A percentile compares a stretch with the other conserved stretches of the same genome.
Conservation (phyloP, 73 alveolate genomes). For the Paramecium octaurelia region DNA sequence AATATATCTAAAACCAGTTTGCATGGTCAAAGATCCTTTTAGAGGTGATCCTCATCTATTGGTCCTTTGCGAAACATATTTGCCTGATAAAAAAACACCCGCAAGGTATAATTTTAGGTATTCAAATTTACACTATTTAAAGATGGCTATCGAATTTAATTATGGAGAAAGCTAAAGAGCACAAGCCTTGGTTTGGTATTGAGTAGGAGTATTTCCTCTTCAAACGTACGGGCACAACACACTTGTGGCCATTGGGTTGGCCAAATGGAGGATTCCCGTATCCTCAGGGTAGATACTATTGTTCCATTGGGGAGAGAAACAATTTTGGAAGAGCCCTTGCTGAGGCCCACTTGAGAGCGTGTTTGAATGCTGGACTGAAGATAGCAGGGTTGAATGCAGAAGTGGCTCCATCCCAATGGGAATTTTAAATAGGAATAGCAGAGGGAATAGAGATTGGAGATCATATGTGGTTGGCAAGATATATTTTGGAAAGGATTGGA, state of each 20-base stretch:
- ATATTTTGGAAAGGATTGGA: constrained; percentile 61
- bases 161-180: constrained; percentile 67
- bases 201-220: constrained; percentile 93
- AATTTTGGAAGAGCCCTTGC: constrained; percentile 87
- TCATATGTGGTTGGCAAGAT: constrained; percentile 90
- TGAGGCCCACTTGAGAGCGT: constrained; percentile 86
- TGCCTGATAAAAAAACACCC: constrained; percentile 81
- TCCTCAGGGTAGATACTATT: constrained; percentile 92
- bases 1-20: constrained; percentile 84
- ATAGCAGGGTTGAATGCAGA: constrained; percentile 92
- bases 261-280: constrained; percentile 85
- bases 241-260: constrained; percentile 79
- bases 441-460: constrained; percentile 90
- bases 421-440: constrained; percentile 85
- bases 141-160: constrained; percentile 59
- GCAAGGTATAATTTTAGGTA: constrained; percentile 88
- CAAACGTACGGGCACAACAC: constrained; percentile 66
- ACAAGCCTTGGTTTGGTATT: constrained; percentile 93
- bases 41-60: constrained; percentile 79
- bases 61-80: constrained; percentile 85
- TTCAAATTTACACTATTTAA: not conserved
- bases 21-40: constrained; percentile 88
- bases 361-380: constrained; percentile 84
- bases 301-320: constrained; percentile 82
- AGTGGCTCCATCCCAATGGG: constrained; percentile 96